These are phyloP conservation scores for Corchorus olitorius DNA, from an alignment of 345 rosid species.

Conservation along the genomic window DNA sequence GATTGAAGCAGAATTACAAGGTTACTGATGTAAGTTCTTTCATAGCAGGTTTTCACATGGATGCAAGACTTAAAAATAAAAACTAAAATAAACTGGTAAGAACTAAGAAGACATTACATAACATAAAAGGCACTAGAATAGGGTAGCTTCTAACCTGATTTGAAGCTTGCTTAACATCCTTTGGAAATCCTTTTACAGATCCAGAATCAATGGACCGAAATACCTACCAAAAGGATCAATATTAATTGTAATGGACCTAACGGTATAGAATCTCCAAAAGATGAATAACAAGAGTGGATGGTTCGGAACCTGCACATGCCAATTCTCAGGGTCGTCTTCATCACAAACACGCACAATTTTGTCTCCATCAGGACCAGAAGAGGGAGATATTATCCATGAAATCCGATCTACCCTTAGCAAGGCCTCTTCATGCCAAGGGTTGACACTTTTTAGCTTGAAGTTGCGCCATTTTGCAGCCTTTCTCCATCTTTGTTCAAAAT, in stretches of 20 bases:
- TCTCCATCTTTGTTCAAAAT: constrained; percentile 73
- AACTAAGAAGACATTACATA: neutral
- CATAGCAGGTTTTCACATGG: neutral
- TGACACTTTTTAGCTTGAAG: constrained; percentile 53
- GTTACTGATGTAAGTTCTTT: neutral
- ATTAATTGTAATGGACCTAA: neutral
- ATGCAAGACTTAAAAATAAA: neutral
- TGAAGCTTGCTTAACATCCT: constrained; percentile 44
- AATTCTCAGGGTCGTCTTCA: constrained; percentile 61
- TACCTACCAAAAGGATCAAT: constrained; percentile 34
- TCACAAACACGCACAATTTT: constrained; percentile 30
- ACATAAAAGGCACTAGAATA: neutral
- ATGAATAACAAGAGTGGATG: neutral
- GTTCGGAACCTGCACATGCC: constrained; percentile 67
- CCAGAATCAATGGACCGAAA: constrained; percentile 85
- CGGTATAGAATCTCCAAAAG: neutral
- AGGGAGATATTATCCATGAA: constrained; percentile 61
- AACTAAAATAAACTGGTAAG: neutral
- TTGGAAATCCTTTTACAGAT: constrained; percentile 70
- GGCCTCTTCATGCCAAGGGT: constrained; percentile 53
- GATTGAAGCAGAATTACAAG: neutral
- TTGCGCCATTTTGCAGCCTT: constrained; percentile 56
- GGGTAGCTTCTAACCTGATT: constrained; percentile 45
- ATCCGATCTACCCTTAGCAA: constrained; percentile 57
- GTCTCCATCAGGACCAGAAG: constrained; percentile 44